Base-by-base conservation (phyloP, 2,329 filamentous ascomycete genomes). In the Pyrenochaeta sp. region DNA sequence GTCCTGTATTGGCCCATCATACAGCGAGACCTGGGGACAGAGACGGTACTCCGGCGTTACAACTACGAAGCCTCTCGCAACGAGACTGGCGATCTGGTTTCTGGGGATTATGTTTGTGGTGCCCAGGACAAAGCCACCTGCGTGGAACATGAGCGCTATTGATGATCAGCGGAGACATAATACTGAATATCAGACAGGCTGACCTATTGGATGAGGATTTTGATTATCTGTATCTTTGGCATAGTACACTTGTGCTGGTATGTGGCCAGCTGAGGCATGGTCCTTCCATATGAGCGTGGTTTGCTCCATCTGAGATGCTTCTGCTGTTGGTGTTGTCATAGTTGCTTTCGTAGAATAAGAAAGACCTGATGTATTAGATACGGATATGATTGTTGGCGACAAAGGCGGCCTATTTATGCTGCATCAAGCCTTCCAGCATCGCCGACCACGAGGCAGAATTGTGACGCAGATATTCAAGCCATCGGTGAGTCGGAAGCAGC, bases 121-220 rank as follows among this genome's bases (percentile, higher is more conserved):
- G n/a, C 50, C 50, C 12, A 53, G 21, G n/a, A 53, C 45, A 37
- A 53, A 53, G 21, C 50, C 50, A 11, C 50, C 50, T 7, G 35
- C 50, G 32, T 53, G 50, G 44, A 53, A 53, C 7, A 50, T 39
- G 21, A 50, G 48, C 1, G 48, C 48, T 49, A 21, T 30, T 2
- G 15, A n/a, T 4, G 15, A n/a, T 49, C 36, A 49, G 37, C 15
- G 7, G 11, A n/a, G 21, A 20, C 18, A 4, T 2, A 23, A 23
- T 23, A 23, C 10, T 7, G 3, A 9, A n/a, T 7, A 7, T 14
- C 2, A 23, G 2, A 15, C 17, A 1, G 9, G 20, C 29, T 11
- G 42, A 36, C 46, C 46, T 11, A 50, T 44, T 17, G 48, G 48
- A 40, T 30, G 41, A 30, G 46, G 20, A 7, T 17, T 14, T 30